These are phyloP conservation scores for Pterocarpus santalinus DNA, from an alignment of 306 rosid genomes.

Conservation along the genomic window DNA sequence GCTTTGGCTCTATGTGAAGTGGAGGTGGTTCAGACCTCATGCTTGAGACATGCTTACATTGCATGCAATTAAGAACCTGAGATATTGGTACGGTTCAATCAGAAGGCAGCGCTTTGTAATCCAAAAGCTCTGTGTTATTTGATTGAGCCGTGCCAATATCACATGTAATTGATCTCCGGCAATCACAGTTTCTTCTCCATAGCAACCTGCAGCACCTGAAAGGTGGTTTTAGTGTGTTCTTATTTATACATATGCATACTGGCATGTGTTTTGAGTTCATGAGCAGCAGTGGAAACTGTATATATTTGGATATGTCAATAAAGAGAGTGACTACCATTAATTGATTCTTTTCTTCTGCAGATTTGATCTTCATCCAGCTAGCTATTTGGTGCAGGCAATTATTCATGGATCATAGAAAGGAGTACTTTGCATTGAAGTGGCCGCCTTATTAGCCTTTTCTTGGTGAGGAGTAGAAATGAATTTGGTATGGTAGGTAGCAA, in stretches of 20 bases:
- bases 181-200: constrained; percentile 23
- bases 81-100: constrained; percentile 85
- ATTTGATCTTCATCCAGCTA: constrained; percentile 31
- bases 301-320: neutral
- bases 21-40: neutral
- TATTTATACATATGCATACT: constrained; percentile 10
- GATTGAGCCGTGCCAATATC: constrained; percentile 95
- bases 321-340: constrained; percentile 19
- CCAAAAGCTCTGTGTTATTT: constrained; percentile 63
- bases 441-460: neutral
- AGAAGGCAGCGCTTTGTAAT: constrained; percentile 54
- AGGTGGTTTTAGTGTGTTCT: neutral
- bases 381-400: neutral
- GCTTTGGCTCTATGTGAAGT: neutral
- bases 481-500: too few relatives aligned
- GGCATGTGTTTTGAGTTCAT: constrained; percentile 21
- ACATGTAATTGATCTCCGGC: constrained; percentile 43
- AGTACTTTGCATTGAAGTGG: neutral
- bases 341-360: constrained; percentile 42
- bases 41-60: neutral
- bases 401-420: neutral
- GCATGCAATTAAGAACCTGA: constrained; percentile 38
- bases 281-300: neutral
- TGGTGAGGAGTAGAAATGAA: neutral
- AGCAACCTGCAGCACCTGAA: constrained; percentile 11